Evolutionary conservation across 2,329 filamentous ascomycete species (phyloP).

Genomic region (Xylaria sp.): DNA sequence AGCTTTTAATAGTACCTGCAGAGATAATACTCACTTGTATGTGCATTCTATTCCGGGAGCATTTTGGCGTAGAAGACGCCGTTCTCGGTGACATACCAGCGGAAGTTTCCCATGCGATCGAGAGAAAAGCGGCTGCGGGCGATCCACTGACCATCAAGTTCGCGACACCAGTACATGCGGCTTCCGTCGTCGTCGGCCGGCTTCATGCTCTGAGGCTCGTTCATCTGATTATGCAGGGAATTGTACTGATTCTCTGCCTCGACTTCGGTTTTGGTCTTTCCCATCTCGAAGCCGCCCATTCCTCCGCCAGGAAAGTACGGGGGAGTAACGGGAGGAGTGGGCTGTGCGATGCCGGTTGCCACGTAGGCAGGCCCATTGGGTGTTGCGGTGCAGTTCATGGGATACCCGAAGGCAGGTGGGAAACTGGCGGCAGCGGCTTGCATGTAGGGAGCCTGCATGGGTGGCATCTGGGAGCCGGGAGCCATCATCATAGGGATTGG

Average conservation of each 20-base stretch:
- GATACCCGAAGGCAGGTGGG: constrained; percentile 24
- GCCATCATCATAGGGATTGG: constrained; percentile 44
- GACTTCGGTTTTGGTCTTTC: constrained; percentile 62
- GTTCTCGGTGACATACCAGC: constrained; percentile 69
- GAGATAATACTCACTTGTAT: constrained; percentile 35
- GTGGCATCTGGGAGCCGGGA: constrained; percentile 36
- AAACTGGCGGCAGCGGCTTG: constrained; percentile 2
- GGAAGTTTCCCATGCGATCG: constrained; percentile 65
- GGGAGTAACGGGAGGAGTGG: constrained; percentile 27
- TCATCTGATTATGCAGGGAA: constrained; percentile 61
- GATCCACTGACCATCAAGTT: constrained; percentile 69
- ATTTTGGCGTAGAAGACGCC: constrained; percentile 72
- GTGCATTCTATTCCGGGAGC: constrained; percentile 53
- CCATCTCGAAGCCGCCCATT: constrained; percentile 48
- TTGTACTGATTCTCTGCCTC: constrained; percentile 60
- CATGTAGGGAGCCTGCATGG: constrained; percentile 31
- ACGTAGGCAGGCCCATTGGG: constrained; percentile 21
- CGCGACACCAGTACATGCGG: constrained; percentile 70
- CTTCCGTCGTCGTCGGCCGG: constrained; percentile 69
- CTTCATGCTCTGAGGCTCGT: constrained; percentile 71
- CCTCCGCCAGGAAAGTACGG: constrained; percentile 26
- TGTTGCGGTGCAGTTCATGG: constrained; percentile 23
- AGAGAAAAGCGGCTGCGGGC: constrained; percentile 70
- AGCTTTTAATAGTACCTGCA: not conserved
- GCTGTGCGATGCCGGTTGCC: constrained; percentile 24